Evolutionary conservation across 306 rosid genomes (phyloP), one percentile per base, ranked within the genome.

Genomic region (Urtica urens): DNA sequence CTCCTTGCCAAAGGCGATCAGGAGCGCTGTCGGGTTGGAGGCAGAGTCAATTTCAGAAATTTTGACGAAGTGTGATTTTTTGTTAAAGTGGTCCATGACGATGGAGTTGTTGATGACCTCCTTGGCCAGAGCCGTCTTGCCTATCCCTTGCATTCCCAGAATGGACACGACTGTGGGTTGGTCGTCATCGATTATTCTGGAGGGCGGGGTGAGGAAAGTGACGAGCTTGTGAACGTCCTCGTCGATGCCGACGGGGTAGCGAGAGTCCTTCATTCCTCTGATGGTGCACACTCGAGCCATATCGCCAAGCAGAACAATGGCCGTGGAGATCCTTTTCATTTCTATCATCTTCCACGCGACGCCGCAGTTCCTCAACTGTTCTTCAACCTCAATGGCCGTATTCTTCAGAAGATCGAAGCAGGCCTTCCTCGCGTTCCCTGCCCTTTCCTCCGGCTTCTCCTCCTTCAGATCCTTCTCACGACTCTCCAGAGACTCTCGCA

Each of bases 81-180:
- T 31, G n/a, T n/a, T 0, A 46, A 62, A 62, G 23, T 20, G 42
- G 0, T 15, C 3, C 5, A 2, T 0, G 27, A 62, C 53, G 23
- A 26, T 18, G 11, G 3, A 2, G 7, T 54, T 48, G 40, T 38
- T 1, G 16, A 13, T 53, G 0, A 54, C 25, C 22, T 54, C 14
- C 24, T 46, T 53, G 0, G 55, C 68, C 31, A 62, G 49, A 20
- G 68, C 46, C 27, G 54, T 44, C 60, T 62, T 62, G 16, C 55
- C 68, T 0, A 54, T 16, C 3, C 68, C 62, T 26, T 21, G 38
- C 49, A 45, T 54, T 10, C 68, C 62, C 40, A 38, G 42, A 54
- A 63, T 7, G 33, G 56, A 41, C n/a, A 63, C 7, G 6, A 46
- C 0, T 15, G 45, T 37, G 1, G 3, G 23, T n/a, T 0, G 21